Conservation (phyloP, 192 early-diverging fungal species). For the Gaertneriomyces sp. region DNA sequence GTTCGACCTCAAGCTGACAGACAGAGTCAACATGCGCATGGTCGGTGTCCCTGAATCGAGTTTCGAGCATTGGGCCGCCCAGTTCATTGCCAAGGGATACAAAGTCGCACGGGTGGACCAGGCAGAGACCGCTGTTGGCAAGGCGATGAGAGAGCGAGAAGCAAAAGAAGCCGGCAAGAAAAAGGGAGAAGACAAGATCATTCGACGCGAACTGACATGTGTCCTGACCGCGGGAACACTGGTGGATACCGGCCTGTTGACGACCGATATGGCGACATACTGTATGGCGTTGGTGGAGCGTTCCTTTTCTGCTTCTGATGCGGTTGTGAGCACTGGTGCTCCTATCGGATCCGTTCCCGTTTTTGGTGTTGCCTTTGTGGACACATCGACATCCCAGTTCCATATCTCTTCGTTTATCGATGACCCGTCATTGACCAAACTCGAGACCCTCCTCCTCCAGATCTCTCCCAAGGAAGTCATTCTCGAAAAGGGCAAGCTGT, state of each 20-base stretch:
- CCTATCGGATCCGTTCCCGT: not conserved
- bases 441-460: conserved; percentile 95
- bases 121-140: conserved; percentile 91
- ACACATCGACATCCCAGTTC: conserved; percentile 93
- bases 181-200: conserved; percentile 66
- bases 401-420: conserved; percentile 74
- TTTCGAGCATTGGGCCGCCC: conserved; percentile 81
- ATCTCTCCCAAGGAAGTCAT: conserved; percentile 90
- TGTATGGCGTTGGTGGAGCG: conserved; percentile 83
- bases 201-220: conserved; percentile 77
- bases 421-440: conserved; percentile 77
- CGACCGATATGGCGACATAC: conserved; percentile 87
- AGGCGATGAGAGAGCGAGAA: conserved; percentile 80
- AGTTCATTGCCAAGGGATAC: conserved; percentile 61
- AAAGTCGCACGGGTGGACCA: conserved; percentile 97
- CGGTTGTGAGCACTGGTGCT: too few species aligned
- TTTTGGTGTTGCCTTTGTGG: conserved; percentile 76
- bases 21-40: conserved; percentile 99
- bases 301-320: too few species aligned
- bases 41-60: conserved; percentile 92
- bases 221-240: conserved; percentile 90
- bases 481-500: conserved; percentile 60
- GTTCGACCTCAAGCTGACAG: conserved; percentile 95
- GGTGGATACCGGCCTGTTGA: conserved; percentile 81
- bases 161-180: conserved; percentile 22